phyloP scores from a whole-genome alignment of 768 basidiomycete species.

The Suillus decipiens region DNA sequence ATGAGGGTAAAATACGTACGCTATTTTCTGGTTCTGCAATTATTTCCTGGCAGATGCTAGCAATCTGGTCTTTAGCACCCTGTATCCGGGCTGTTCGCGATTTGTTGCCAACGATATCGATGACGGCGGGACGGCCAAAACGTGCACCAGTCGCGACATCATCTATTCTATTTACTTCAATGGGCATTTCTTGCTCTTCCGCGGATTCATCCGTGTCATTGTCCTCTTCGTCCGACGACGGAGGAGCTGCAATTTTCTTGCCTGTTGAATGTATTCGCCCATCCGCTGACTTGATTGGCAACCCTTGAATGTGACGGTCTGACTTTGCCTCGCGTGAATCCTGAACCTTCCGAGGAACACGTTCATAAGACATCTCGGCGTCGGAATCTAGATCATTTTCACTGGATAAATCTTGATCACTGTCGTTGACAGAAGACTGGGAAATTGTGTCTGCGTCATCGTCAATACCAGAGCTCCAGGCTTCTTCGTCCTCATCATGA shows the following conservation, averaged over 20 bases:
- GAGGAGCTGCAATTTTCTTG: constrained; percentile 25
- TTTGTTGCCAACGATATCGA: constrained; percentile 65
- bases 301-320: constrained; percentile 54
- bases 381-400: constrained; percentile 48
- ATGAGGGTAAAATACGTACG: constrained; percentile 48
- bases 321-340: constrained; percentile 48
- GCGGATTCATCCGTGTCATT: constrained; percentile 38
- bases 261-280: constrained; percentile 72
- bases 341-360: constrained; percentile 52
- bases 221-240: constrained; percentile 31
- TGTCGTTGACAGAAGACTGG: constrained; percentile 18
- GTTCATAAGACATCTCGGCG: constrained; percentile 76
- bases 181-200: constrained; percentile 30
- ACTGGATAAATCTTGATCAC: constrained; percentile 16
- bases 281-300: constrained; percentile 86
- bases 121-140: constrained; percentile 82
- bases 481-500: constrained; percentile 57
- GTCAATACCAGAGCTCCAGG: constrained; percentile 49
- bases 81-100: constrained; percentile 69
- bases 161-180: constrained; percentile 44
- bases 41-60: constrained; percentile 90
- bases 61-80: constrained; percentile 92
- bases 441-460: constrained; percentile 31
- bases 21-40: constrained; percentile 93
- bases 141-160: constrained; percentile 83